Conservation (phyloP, 345 rosid species). For the Eucalyptus grandis region DNA sequence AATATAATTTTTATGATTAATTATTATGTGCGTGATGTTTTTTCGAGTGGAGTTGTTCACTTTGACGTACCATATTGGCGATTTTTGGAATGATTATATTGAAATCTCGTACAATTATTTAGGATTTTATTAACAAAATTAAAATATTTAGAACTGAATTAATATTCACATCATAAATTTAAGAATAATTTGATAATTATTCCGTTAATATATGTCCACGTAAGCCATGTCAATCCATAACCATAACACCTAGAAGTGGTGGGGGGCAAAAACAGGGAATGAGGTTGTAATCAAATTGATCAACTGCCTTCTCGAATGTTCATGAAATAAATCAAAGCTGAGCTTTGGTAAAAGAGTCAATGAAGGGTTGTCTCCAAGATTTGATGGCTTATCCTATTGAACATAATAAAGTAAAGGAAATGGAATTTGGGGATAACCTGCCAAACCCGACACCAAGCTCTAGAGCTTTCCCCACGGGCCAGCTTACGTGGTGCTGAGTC, state of each 20-base stretch:
- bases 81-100: neutral
- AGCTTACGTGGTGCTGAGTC: neutral
- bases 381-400: neutral
- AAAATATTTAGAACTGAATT: fast-evolving
- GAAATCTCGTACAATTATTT: fast-evolving
- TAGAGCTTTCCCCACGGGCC: neutral
- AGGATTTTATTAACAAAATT: fast-evolving
- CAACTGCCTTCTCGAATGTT: neutral
- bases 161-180: neutral
- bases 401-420: neutral
- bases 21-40: fast-evolving
- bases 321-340: neutral
- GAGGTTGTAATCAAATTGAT: neutral
- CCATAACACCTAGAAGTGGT: neutral
- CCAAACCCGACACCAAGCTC: neutral
- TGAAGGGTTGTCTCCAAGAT: neutral
- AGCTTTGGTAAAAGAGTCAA: neutral
- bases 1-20: neutral
- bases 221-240: neutral
- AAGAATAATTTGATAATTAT: neutral
- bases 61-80: fast-evolving
- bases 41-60: fast-evolving
- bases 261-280: neutral
- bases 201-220: neutral
- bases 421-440: neutral